Percentiles rank a stretch among this genome's conserved stretches.
phyloP scores from a whole-genome alignment of 2,329 filamentous ascomycete genomes.

The Talaromyces sp. region DNA sequence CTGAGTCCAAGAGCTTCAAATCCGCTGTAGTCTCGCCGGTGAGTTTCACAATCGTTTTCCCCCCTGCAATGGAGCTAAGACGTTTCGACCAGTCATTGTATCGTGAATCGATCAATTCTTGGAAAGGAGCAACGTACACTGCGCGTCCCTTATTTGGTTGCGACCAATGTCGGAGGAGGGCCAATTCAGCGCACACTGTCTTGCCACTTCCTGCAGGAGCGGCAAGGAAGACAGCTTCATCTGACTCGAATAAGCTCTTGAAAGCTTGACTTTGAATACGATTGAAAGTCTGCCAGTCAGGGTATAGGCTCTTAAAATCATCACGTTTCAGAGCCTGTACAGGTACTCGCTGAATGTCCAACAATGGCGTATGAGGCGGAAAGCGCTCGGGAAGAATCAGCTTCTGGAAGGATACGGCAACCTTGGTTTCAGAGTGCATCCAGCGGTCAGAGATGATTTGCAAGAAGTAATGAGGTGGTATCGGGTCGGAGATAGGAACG shows the following conservation, averaged over 20 bases:
- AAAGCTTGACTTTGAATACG: constrained; percentile 97
- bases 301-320: constrained; percentile 78
- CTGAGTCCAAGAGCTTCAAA: constrained; percentile 79
- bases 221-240: constrained; percentile 91
- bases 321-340: constrained; percentile 82
- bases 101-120: constrained; percentile 82
- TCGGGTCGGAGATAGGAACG: constrained; percentile 91
- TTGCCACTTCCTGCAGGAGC: constrained; percentile 95
- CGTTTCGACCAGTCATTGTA: constrained; percentile 82
- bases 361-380: constrained; percentile 83
- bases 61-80: constrained; percentile 67
- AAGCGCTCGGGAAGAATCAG: constrained; percentile 93
- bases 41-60: constrained; percentile 87
- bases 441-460: constrained; percentile 91
- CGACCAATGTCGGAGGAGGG: constrained; percentile 83
- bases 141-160: constrained; percentile 69
- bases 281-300: constrained; percentile 85
- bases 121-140: constrained; percentile 91
- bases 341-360: constrained; percentile 88
- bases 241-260: constrained; percentile 83
- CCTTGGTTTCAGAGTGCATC: constrained; percentile 96
- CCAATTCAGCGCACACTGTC: constrained; percentile 94
- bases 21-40: constrained; percentile 91
- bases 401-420: constrained; percentile 93
- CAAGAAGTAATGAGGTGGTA: constrained; percentile 98